A percentile compares a stretch with the other conserved stretches of the same genome.
Conservation (phyloP, 225 moss, liverwort and hornwort species). For the Straminergon stramineum region DNA sequence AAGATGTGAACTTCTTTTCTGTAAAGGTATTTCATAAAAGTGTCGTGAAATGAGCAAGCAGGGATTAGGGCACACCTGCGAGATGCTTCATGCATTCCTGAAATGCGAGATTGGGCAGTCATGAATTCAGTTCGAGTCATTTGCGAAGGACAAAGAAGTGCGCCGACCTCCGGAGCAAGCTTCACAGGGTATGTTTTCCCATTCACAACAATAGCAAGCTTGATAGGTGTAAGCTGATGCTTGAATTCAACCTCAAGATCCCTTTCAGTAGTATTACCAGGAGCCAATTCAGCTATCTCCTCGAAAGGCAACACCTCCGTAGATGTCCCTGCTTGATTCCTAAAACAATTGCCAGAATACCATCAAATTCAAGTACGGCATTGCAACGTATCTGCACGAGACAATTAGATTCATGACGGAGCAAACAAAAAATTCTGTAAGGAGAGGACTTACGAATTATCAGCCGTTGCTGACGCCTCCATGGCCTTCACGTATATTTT, state of each 20-base stretch:
- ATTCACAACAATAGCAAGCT: constrained; percentile 39
- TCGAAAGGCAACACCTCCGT: constrained; percentile 22
- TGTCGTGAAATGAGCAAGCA: background rate
- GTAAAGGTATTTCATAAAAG: background rate
- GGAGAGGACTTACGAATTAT: constrained; percentile 34
- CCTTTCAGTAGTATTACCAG: constrained; percentile 35
- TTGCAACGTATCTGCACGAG: background rate
- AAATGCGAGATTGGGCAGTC: constrained; percentile 52
- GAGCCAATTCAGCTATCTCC: constrained; percentile 49
- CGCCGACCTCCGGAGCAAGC: constrained; percentile 64
- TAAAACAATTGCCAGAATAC: constrained; percentile 12
- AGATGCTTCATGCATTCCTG: constrained; percentile 85
- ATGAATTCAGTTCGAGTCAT: constrained; percentile 49
- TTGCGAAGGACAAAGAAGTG: constrained; percentile 53
- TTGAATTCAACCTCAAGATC: constrained; percentile 48
- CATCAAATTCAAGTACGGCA: background rate
- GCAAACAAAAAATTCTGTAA: background rate
- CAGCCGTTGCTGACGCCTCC: constrained; percentile 14
- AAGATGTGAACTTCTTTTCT: background rate
- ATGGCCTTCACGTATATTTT: constrained; percentile 45
- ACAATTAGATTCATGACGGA: background rate
- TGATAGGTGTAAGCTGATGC: constrained; percentile 58
- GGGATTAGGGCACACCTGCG: constrained; percentile 55
- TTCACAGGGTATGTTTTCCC: constrained; percentile 48
- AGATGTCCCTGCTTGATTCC: constrained; percentile 22